Evolutionary conservation across 805 yeast species (phyloP), one percentile per base, ranked within the genome.

Genomic region (Candida ipomoeae): DNA sequence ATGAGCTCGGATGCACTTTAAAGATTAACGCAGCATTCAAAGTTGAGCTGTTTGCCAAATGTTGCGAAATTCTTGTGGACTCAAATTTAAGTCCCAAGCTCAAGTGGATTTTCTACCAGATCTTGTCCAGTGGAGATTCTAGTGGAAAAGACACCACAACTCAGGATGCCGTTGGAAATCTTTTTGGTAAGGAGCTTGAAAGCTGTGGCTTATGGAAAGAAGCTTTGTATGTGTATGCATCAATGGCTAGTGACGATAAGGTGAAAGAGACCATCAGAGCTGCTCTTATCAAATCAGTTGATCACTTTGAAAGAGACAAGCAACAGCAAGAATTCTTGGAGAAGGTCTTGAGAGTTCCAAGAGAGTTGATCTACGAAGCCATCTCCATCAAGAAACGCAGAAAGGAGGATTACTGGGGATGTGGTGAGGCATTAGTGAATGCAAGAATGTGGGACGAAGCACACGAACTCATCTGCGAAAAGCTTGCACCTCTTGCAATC

Each of bases 401-500:
- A 39, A 51, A 60, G 7, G 81, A 78, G 2, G 78, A 85, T 45
- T 77, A 71, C 56, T 73, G 83, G 68, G 70, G 77, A 14, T 89
- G 89, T 57, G 82, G 84, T 1, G 71, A 75, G 42, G 80, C 84
- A 29, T 75, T 85, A 42, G 66, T 89, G 0, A 74, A 72, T 11
- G 96, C 96, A 0, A 73, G 70, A 10, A 64, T 77, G 45, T 80
- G 79, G 70, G 71, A 67, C 0, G 82, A 80, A 37, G 96, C 96
- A 0, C 94, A 88, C 59, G 62, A 67, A 2, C 68, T 81, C 0
- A 66, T 88, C 3, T 58, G 83, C 7, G 61, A 69, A 1, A 63
- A 73, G 3, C 85, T 89, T 31, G 98, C 92, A 0, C 98, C 98
- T 7, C 64, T 67, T 13, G 78, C 84, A 3, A 80, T 91, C 1